phyloP scores from a whole-genome alignment of 371 early-diverging fungal genomes.

The Mucor racemosus region DNA sequence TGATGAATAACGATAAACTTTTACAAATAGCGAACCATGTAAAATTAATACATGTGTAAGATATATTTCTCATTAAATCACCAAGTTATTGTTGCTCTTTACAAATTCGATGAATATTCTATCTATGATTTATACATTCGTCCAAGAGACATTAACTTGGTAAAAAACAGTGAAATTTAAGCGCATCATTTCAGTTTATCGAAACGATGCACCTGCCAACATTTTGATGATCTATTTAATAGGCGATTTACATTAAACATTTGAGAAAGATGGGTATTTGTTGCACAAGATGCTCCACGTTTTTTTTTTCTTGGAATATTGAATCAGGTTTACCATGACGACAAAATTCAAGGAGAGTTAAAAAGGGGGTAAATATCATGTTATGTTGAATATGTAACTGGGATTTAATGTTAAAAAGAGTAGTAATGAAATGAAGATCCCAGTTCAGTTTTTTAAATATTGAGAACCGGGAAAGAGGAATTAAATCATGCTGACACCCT shows the following conservation, averaged over 20 bases:
- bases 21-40: too few species aligned
- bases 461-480: neutral
- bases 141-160: too few species aligned
- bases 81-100: too few species aligned
- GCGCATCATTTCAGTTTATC: neutral
- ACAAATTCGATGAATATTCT: too few species aligned
- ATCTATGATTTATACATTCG: too few species aligned
- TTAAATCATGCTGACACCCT: neutral
- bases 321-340: slow-evolving; percentile 9
- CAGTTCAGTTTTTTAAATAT: neutral
- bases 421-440: neutral
- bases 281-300: slow-evolving; percentile 4
- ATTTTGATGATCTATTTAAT: slow-evolving; percentile 1
- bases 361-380: neutral
- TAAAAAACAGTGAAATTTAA: neutral
- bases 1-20: too few species aligned
- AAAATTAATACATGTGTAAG: too few species aligned
- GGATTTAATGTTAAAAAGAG: neutral
- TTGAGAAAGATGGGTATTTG: neutral
- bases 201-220: slow-evolving; percentile 1
- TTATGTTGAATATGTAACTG: neutral
- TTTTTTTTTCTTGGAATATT: neutral
- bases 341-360: slow-evolving; percentile 1
- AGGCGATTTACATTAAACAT: neutral
- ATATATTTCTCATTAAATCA: too few species aligned